Evolutionary conservation across 176 grass and related monocot species (phyloP), one percentile per base, ranked within the genome.

Genomic region (Areca catechu): DNA sequence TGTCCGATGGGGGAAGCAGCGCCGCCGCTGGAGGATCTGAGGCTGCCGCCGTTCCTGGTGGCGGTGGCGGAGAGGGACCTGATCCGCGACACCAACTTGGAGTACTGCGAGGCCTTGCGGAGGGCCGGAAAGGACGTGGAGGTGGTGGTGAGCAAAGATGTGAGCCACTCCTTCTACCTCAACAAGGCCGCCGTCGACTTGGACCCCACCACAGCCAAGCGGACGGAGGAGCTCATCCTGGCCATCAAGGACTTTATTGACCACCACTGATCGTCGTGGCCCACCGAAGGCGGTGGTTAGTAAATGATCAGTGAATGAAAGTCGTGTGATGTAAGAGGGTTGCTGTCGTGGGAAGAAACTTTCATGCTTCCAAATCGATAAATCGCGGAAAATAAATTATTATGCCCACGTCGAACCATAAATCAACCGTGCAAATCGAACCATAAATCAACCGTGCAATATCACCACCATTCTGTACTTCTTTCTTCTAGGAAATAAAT

Each of bases 91-190:
- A 95, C 79, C 4, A 81, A 95, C 66, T 10, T 95, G 4, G 82
- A 95, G 82, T 95, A 95, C 73, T 83, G 61, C n/a, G 74, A 86
- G 25, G 76, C 82, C 21, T 58, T 95, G 50, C 78, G 72, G 20
- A 52, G 60, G 17, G 79, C 85, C 7, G 85, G 82, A 0, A 95
- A 95, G 79, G 85, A 83, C 14, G 85, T 89, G 23, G 76, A 89
- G 79, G 58, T 95, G 62, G 30, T 89, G 12, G 5, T 95, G 48
- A 95, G 51, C 73, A 53, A 54, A 60, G 85, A 59, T 49, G 80
- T 95, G 68, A 81, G 85, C 66, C 90, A 95, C 62, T 70, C 82
- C 22, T 95, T 95, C 90, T 95, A 95, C 59, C 90, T 95, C 37
- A 95, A 95, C 70, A 95, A 95, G 62, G 77, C 71, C 73, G 89